A percentile compares a stretch with the other conserved stretches of the same genome.
These are phyloP conservation scores for Peronospora farinosa DNA, from an alignment of 352 stramenopile species.

Conservation along the genomic window DNA sequence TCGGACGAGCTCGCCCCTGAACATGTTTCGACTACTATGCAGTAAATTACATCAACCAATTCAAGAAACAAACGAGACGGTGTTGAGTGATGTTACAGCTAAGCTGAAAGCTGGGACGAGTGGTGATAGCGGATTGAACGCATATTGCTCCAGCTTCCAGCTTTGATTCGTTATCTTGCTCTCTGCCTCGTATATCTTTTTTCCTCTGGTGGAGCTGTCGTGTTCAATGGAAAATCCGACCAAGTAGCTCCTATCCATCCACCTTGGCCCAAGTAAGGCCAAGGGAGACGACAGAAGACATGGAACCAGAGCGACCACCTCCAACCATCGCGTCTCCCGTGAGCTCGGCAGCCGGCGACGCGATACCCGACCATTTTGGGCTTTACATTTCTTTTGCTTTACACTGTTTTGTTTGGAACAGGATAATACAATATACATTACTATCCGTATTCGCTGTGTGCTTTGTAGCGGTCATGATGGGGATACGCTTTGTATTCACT, in stretches of 20 bases:
- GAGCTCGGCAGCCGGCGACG: constrained; percentile 20
- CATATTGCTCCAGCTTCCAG: constrained; percentile 7
- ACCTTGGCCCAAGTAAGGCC: constrained; percentile 9
- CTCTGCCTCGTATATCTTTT: constrained; percentile 23
- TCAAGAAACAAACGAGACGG: constrained; percentile 21
- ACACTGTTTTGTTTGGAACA: constrained; percentile 15
- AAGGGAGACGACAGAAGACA: constrained; percentile 26
- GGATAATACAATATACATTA: constrained; percentile 37
- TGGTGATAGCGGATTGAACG: constrained; percentile 25
- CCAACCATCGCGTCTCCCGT: constrained; percentile 15
- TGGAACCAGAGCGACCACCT: constrained; percentile 15
- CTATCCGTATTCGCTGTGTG: constrained; percentile 1
- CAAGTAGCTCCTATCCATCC: constrained; percentile 25
- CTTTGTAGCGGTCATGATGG: constrained; percentile 1
- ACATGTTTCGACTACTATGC: constrained; percentile 17
- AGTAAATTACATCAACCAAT: constrained; percentile 31
- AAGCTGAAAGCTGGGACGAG: constrained; percentile 7
- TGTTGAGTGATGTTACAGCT: constrained; percentile 15
- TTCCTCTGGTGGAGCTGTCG: constrained; percentile 25
- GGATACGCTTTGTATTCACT: neutral
- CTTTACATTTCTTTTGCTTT: constrained; percentile 20
- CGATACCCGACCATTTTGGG: constrained; percentile 23
- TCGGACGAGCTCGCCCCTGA: constrained; percentile 17
- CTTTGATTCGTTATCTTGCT: constrained; percentile 21
- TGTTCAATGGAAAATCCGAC: constrained; percentile 24